Percentiles rank a stretch among this genome's conserved stretches.
These are phyloP conservation scores for Auriscalpium microsporum DNA, from an alignment of 768 basidiomycete genomes.

Conservation along the genomic window DNA sequence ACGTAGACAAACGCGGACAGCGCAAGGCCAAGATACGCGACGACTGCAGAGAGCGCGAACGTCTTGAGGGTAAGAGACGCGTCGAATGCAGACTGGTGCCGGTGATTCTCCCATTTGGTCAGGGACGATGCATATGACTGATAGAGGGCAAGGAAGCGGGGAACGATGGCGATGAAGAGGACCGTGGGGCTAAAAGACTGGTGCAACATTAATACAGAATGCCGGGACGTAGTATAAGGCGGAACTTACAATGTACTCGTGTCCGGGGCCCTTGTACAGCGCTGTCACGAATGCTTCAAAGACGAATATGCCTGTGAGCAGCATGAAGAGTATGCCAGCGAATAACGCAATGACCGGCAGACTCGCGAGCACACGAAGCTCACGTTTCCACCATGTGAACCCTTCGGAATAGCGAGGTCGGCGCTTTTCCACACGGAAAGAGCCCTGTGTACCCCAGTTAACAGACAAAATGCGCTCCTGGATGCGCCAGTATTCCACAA, in stretches of 20 bases:
- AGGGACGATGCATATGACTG: conserved; percentile 57
- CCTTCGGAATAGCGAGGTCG: conserved; percentile 47
- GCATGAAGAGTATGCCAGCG: conserved; percentile 53
- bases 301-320: conserved; percentile 77
- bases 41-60: conserved; percentile 81
- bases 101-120: conserved; percentile 89
- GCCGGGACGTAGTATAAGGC: neutral
- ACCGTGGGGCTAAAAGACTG: conserved; percentile 79
- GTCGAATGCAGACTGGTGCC: conserved; percentile 66
- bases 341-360: conserved; percentile 70
- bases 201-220: neutral
- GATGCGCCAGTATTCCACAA: conserved; percentile 91
- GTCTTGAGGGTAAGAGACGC: conserved; percentile 83
- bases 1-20: conserved; percentile 95
- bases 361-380: conserved; percentile 57
- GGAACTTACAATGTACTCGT: conserved; percentile 60
- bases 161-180: conserved; percentile 74
- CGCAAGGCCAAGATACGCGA: conserved; percentile 85
- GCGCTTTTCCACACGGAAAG: conserved; percentile 66
- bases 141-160: conserved; percentile 68
- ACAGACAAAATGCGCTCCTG: conserved; percentile 78
- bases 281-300: conserved; percentile 87
- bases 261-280: conserved; percentile 83
- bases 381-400: conserved; percentile 67
- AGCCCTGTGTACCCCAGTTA: conserved; percentile 72